Evolutionary conservation across 148 eudicot genomes (phyloP).

Genomic region (Rhododendron williamsianum): DNA sequence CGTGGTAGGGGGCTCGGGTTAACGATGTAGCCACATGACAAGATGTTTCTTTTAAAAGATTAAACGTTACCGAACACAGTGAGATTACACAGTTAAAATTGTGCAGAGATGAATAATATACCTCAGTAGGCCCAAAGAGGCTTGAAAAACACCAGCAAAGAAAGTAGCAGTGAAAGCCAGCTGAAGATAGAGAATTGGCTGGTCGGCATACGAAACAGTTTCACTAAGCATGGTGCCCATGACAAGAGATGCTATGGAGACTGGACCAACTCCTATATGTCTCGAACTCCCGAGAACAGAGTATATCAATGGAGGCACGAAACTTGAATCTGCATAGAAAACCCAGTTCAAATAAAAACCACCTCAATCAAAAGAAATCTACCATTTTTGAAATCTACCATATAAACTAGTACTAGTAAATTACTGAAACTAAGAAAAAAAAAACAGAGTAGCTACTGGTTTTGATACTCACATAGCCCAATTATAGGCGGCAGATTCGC

Average conservation of each 20-base stretch:
- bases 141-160: conserved; percentile 62
- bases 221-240: conserved; percentile 75
- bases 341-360: not conserved
- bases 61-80: not conserved
- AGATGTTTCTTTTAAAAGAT: no score
- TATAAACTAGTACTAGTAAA: no score
- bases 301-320: conserved; percentile 68
- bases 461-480: conserved; percentile 67
- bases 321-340: conserved; percentile 52
- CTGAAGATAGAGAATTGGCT: conserved; percentile 49
- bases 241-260: conserved; percentile 64
- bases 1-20: no score
- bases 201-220: conserved; percentile 30
- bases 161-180: conserved; percentile 67
- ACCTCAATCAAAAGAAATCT: not conserved
- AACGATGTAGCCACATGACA: no score
- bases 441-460: not conserved
- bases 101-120: conserved; percentile 13
- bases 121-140: conserved; percentile 59
- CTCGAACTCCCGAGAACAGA: conserved; percentile 62
- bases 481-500: conserved; percentile 94
- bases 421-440: not conserved
- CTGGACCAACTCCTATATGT: conserved; percentile 66
- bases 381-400: not conserved
- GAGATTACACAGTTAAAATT: not conserved